Evolutionary conservation across 2,329 filamentous ascomycete species (phyloP).

Genomic region (Colletotrichum eleusines): DNA sequence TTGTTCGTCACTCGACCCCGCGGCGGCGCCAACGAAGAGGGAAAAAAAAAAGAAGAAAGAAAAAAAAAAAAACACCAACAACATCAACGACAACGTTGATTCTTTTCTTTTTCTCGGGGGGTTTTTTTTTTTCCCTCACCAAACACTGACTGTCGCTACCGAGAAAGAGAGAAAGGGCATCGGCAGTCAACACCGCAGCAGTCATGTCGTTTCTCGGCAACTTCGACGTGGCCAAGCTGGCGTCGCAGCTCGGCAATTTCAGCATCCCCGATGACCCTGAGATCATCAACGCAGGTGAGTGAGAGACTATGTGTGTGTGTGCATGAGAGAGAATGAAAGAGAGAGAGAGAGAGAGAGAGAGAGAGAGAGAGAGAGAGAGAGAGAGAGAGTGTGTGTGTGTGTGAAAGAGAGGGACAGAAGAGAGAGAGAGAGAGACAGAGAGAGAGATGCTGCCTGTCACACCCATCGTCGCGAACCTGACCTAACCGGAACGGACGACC

Average conservation of each 20-base stretch:
- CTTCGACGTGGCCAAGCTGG: constrained; percentile 49
- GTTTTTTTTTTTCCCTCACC: background rate
- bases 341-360: too few relatives aligned
- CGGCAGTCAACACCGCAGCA: background rate
- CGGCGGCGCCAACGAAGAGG: constrained; percentile 1
- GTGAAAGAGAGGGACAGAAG: constrained; percentile 7
- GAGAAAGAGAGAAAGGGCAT: background rate
- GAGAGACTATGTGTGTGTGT: too few relatives aligned
- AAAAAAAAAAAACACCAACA: background rate
- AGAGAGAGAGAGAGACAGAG: too few relatives aligned
- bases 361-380: background rate
- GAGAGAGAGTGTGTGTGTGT: too few relatives aligned
- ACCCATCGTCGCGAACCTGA: background rate
- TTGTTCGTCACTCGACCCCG: constrained; percentile 31
- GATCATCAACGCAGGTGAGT: constrained; percentile 46
- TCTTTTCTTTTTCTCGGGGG: background rate
- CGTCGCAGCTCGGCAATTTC: constrained; percentile 56
- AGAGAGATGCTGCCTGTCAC: too few relatives aligned
- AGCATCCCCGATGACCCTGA: constrained; percentile 49
- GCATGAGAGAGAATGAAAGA: constrained; percentile 1
- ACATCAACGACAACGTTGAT: background rate
- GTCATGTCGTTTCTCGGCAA: constrained; percentile 37
- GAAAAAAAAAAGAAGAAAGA: background rate
- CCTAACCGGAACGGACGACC: background rate
- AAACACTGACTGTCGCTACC: constrained; percentile 29